Conservation (phyloP, 108 stramenopile genomes). For the Conticribra guillardii region DNA sequence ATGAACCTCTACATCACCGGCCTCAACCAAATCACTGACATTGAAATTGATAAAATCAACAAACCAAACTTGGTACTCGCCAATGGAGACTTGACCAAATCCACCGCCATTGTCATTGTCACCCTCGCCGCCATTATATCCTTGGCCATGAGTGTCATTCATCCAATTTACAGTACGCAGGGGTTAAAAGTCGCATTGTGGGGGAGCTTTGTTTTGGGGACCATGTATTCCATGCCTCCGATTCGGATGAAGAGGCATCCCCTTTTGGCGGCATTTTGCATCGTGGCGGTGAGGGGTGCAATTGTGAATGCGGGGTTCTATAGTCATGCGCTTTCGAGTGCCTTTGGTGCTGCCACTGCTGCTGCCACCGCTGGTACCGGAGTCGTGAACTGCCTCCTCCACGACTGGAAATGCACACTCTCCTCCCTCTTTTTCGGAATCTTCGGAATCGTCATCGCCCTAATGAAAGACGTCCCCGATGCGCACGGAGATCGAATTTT, state of each 20-base stretch:
- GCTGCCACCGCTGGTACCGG: constrained; percentile 38
- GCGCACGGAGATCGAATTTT: constrained; percentile 72
- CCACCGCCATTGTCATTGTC: constrained; percentile 63
- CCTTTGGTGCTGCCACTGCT: constrained; percentile 42
- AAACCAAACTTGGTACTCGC: constrained; percentile 95
- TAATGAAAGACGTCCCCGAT: constrained; percentile 94
- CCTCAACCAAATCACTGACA: constrained; percentile 96
- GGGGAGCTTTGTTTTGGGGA: constrained; percentile 88
- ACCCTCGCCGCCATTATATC: constrained; percentile 62
- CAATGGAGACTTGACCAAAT: constrained; percentile 69
- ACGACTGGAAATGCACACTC: constrained; percentile 59
- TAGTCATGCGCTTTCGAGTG: constrained; percentile 70
- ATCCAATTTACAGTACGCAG: constrained; percentile 57
- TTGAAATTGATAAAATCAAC: constrained; percentile 96
- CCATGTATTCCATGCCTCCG: constrained; percentile 86
- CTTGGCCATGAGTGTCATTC: constrained; percentile 63
- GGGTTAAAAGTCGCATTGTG: constrained; percentile 83
- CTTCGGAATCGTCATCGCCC: constrained; percentile 85
- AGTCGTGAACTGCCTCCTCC: constrained; percentile 59
- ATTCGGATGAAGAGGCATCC: constrained; percentile 94
- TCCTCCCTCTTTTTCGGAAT: constrained; percentile 85
- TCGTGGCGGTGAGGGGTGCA: constrained; percentile 91
- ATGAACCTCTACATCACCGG: constrained; percentile 98
- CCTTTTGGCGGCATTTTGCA: constrained; percentile 93
- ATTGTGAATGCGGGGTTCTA: constrained; percentile 92